These are phyloP conservation scores for Tetratostichococcus sp. DNA, from an alignment of 139 green algal genomes.

Conservation along the genomic window DNA sequence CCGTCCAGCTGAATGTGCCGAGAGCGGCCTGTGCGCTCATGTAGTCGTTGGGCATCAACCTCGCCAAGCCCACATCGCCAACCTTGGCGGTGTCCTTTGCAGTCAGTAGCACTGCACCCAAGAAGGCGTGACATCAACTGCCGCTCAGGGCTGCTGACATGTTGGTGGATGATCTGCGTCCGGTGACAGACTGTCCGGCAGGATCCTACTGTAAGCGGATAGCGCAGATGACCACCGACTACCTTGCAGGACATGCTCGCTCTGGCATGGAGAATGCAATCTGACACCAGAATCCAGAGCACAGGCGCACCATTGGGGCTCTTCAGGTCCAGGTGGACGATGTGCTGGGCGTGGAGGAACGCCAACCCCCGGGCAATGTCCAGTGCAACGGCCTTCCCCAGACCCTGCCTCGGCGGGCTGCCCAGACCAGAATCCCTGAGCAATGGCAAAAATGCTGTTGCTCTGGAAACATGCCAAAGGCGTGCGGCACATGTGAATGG, in stretches of 20 bases:
- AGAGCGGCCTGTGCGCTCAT: not conserved
- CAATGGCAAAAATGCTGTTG: no score
- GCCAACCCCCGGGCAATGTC: conserved; percentile 34
- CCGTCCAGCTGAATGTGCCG: not conserved
- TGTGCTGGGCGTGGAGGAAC: conserved; percentile 19
- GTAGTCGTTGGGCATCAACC: not conserved
- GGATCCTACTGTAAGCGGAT: no score
- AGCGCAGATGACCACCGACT: no score
- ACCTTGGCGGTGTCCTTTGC: conserved; percentile 21
- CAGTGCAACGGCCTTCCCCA: conserved; percentile 14
- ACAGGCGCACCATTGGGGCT: conserved; percentile 15
- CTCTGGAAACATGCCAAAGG: not conserved
- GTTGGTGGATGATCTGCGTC: not conserved
- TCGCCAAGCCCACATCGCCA: conserved; percentile 32
- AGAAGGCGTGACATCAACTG: no score
- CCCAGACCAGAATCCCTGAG: not conserved
- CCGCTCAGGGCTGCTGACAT: no score
- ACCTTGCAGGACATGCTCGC: no score
- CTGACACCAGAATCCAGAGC: no score
- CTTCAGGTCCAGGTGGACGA: conserved; percentile 25
- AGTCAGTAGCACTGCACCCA: conserved; percentile 27
- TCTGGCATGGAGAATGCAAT: no score
- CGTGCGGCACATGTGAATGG: no score
- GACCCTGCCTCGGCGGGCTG: not conserved
- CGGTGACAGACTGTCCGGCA: no score